These are phyloP conservation scores for Euphorbia peplus DNA, from an alignment of 345 rosid species.

Conservation along the genomic window DNA sequence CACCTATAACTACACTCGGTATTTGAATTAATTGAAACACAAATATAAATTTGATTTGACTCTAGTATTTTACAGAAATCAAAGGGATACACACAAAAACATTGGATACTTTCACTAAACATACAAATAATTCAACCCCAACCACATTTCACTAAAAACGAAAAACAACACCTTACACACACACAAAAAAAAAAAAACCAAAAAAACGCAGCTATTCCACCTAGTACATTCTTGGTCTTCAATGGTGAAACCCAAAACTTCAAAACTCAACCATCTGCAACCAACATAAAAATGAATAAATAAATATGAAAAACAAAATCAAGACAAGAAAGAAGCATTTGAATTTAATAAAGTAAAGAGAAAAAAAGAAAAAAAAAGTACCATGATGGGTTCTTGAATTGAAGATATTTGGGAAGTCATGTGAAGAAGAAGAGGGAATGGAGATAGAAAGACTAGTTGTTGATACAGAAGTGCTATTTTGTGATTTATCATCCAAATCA, in stretches of 20 bases:
- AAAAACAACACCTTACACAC: too few species aligned
- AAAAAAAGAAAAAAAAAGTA: constrained; percentile 5
- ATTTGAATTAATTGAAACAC: constrained; percentile 1
- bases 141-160: constrained; percentile 9
- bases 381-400: constrained; percentile 45
- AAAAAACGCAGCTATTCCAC: constrained; percentile 22
- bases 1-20: constrained; percentile 10
- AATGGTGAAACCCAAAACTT: constrained; percentile 8
- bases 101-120: constrained; percentile 23
- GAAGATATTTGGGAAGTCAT: constrained; percentile 44
- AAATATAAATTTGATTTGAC: constrained; percentile 13
- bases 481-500: constrained; percentile 58
- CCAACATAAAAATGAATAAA: not conserved
- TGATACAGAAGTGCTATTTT: constrained; percentile 41
- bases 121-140: constrained; percentile 12
- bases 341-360: not conserved
- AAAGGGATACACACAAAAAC: constrained; percentile 10
- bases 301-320: not conserved
- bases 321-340: not conserved
- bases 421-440: constrained; percentile 55
- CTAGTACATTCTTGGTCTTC: constrained; percentile 20
- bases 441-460: constrained; percentile 64
- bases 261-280: constrained; percentile 36
- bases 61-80: constrained; percentile 14
- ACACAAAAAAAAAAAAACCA: not conserved